Evolutionary conservation across 2,329 filamentous ascomycete species (phyloP).

Genomic region (Trichoderma hamatum): DNA sequence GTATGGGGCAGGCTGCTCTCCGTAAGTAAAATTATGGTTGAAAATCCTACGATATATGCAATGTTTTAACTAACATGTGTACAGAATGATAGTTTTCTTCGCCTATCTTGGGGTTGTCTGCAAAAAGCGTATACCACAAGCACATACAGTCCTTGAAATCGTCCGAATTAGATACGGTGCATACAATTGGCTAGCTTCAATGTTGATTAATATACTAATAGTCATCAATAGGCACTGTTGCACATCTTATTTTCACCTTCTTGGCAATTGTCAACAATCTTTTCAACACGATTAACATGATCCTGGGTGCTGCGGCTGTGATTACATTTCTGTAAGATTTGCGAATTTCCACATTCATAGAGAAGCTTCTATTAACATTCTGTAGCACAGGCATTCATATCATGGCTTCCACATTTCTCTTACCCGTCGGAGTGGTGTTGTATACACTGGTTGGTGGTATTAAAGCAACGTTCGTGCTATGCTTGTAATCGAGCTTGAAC

Average conservation of each 20-base stretch:
- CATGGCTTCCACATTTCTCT: conserved; percentile 7
- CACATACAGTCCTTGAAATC: conserved; percentile 17
- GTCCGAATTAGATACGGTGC: conserved; percentile 17
- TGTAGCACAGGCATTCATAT: conserved; percentile 10
- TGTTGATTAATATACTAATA: not conserved
- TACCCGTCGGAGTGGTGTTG: conserved; percentile 1
- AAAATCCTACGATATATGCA: not conserved
- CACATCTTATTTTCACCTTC: conserved; percentile 12
- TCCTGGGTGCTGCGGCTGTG: conserved; percentile 10
- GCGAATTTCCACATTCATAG: accelerated
- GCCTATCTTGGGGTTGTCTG: conserved; percentile 14
- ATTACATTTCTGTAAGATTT: conserved; percentile 10
- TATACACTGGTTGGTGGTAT: conserved; percentile 16
- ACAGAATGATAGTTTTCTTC: conserved; percentile 16
- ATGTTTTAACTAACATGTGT: not conserved
- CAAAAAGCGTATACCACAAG: conserved; percentile 17
- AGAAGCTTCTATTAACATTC: not conserved
- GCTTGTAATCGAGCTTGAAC: accelerated
- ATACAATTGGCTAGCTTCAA: not conserved
- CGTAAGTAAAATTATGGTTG: not conserved
- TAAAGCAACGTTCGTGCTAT: conserved; percentile 4
- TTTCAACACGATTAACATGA: conserved; percentile 20
- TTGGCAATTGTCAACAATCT: conserved; percentile 19
- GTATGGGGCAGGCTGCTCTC: conserved; percentile 14
- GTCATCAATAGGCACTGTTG: not conserved